These are phyloP conservation scores for Leccinum rimulosum DNA, from an alignment of 768 basidiomycete genomes.

Conservation along the genomic window DNA sequence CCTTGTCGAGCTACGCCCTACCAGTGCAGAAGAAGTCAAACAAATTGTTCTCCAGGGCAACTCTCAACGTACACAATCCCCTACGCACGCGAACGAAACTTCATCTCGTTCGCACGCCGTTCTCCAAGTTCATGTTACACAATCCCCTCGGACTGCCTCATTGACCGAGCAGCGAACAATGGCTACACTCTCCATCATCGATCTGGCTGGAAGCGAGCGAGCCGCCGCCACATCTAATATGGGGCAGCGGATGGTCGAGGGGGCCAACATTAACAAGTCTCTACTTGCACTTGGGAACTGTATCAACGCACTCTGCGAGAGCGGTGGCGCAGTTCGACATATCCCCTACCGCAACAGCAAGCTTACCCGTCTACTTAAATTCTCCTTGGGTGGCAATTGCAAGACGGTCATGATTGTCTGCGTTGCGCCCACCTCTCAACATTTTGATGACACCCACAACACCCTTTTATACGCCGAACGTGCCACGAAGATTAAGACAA, in stretches of 20 bases:
- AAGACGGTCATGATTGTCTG: slow-evolving; percentile 99
- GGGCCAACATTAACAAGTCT: slow-evolving; percentile 99
- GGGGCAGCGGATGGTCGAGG: slow-evolving; percentile 98
- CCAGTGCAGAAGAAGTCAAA: slow-evolving; percentile 89
- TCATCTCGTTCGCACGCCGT: slow-evolving; percentile 98
- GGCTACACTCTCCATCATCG: slow-evolving; percentile 95
- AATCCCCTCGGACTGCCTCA: slow-evolving; percentile 82
- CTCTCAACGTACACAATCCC: slow-evolving; percentile 82
- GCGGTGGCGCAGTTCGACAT: slow-evolving; percentile 83
- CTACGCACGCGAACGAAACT: slow-evolving; percentile 94
- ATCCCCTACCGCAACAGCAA: slow-evolving; percentile 98
- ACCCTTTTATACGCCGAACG: slow-evolving; percentile 97
- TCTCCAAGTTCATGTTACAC: slow-evolving; percentile 90
- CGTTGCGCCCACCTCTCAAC: slow-evolving; percentile 88
- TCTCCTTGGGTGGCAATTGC: slow-evolving; percentile 97
- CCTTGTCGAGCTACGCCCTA: slow-evolving; percentile 78
- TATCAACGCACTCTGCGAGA: slow-evolving; percentile 97
- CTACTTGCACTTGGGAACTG: slow-evolving; percentile 96
- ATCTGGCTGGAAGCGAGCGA: slow-evolving; percentile 95
- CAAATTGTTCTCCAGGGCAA: slow-evolving; percentile 90
- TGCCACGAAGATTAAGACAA: slow-evolving; percentile 97
- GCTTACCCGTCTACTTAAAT: slow-evolving; percentile 94
- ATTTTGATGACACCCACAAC: slow-evolving; percentile 99
- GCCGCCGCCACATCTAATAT: slow-evolving; percentile 96
- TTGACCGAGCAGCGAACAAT: slow-evolving; percentile 79